Evolutionary conservation across 1,284 basidiomycete species (phyloP), one percentile per base, ranked within the genome.

Genomic region (Trametes pubescens): DNA sequence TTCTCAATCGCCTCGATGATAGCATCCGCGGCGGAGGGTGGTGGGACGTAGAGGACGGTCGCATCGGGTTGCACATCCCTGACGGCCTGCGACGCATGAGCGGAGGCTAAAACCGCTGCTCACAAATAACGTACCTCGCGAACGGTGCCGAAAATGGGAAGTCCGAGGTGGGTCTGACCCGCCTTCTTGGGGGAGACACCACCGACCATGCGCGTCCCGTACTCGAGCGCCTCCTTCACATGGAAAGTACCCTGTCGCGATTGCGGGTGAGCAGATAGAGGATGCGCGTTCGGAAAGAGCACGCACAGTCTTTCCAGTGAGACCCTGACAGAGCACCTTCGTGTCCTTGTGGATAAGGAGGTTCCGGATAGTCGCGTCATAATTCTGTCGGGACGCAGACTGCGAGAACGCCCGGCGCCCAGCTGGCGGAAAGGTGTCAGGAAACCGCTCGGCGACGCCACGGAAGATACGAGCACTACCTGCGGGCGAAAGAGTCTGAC

Each of bases 101-200:
- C n/a, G 14, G 44, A 53, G 13, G 51, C 8, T 46, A 16, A 38
- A 2, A 26, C 14, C 24, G 16, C 16, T 22, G 51, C 18, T 13
- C 21, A 49, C 35, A 1, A 32, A 4, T n/a, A 43, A 71, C 83
- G 58, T 71, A 94, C 96, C 84, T 99, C 98, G 73, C 85, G 86
- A 61, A 99, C 98, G 51, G 88, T 89, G 48, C 94, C 97, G 74
- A 96, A 99, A 49, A 99, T 92, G 62, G 98, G 98, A 47, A 98
- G 86, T 49, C 96, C 97, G 66, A 99, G 87, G 81, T 99, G 98
- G 16, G 88, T 94, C 79, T 94, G 91, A 38, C 98, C 98, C 58
- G 96, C 98, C 81, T 99, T 99, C 83, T 94, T 98, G 57, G 97
- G 98, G 43, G 95, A 96, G 60, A 98, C 96, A 75, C 98, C 98